Evolutionary conservation across 257 asterid genomes (phyloP).

Genomic region (Buddleja alternifolia): DNA sequence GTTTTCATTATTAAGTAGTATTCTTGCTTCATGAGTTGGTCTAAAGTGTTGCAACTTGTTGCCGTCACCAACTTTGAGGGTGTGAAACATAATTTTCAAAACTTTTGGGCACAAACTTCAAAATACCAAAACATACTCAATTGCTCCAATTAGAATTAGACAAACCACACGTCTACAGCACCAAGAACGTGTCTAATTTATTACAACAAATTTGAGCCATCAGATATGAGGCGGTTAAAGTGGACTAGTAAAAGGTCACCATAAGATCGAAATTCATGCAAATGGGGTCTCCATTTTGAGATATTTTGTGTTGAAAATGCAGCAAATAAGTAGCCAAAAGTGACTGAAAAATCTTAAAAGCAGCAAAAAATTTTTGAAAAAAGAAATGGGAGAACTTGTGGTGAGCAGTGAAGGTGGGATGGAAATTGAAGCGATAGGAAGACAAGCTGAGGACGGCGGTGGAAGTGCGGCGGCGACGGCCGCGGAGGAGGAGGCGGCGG

Average conservation of each 20-base stretch:
- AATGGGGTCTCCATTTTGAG: conserved; percentile 30
- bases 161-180: too few species aligned
- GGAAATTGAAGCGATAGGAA: conserved; percentile 34
- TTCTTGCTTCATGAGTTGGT: neutral
- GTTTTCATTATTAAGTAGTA: neutral
- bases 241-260: conserved; percentile 28
- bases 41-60: neutral
- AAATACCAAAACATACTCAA: neutral
- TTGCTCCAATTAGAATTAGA: too few species aligned
- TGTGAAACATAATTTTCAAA: neutral
- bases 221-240: conserved; percentile 52
- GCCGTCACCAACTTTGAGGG: conserved; percentile 10
- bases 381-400: conserved; percentile 66
- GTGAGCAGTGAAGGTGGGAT: conserved; percentile 50
- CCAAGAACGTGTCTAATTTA: neutral
- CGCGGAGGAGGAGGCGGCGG: conserved; percentile 28
- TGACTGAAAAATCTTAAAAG: neutral
- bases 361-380: neutral
- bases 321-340: conserved; percentile 16
- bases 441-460: conserved; percentile 26
- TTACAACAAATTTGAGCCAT: conserved; percentile 42
- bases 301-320: conserved; percentile 46
- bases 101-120: conserved; percentile 12
- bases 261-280: conserved; percentile 20
- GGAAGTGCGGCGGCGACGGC: neutral